A percentile compares a stretch with the other conserved stretches of the same genome.
Evolutionary conservation across 2,329 filamentous ascomycete species (phyloP).

Genomic region (Colletotrichum tropicicola): DNA sequence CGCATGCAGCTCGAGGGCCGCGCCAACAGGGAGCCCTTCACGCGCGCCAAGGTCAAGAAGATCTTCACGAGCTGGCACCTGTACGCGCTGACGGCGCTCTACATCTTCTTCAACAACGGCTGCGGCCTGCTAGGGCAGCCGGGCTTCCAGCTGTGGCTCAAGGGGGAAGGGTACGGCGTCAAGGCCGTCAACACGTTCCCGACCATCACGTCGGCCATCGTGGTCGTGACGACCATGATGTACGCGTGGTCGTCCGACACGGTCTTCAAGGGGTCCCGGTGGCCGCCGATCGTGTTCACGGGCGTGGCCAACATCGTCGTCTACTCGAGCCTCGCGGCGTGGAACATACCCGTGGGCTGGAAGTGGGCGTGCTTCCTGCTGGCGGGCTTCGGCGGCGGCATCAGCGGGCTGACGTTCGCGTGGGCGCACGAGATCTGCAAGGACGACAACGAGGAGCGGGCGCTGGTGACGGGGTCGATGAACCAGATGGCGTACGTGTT

Average conservation of each 20-base stretch:
- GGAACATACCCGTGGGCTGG: slow-evolving; percentile 60
- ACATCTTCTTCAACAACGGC: slow-evolving; percentile 73
- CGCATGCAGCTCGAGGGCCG: slow-evolving; percentile 55
- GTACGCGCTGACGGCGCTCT: slow-evolving; percentile 65
- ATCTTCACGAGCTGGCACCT: slow-evolving; percentile 74
- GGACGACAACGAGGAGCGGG: slow-evolving; percentile 69
- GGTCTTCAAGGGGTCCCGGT: slow-evolving; percentile 65
- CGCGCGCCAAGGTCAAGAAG: slow-evolving; percentile 60
- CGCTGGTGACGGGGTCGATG: slow-evolving; percentile 72
- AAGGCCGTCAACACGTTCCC: slow-evolving; percentile 61
- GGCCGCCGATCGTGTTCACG: slow-evolving; percentile 70
- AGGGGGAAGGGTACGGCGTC: slow-evolving; percentile 51
- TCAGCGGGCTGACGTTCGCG: slow-evolving; percentile 55
- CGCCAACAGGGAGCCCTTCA: slow-evolving; percentile 49
- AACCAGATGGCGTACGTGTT: slow-evolving; percentile 76
- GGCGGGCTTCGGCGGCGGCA: slow-evolving; percentile 58
- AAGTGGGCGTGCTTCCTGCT: slow-evolving; percentile 70
- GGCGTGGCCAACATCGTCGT: slow-evolving; percentile 52
- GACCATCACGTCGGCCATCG: slow-evolving; percentile 64
- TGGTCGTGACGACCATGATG: slow-evolving; percentile 65
- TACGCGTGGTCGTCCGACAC: slow-evolving; percentile 75
- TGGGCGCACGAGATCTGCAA: slow-evolving; percentile 61
- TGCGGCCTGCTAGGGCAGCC: slow-evolving; percentile 56
- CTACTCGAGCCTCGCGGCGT: slow-evolving; percentile 50
- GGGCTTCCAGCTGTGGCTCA: slow-evolving; percentile 61